Percentiles rank a stretch among this genome's conserved stretches.
phyloP scores from a whole-genome alignment of 177 flowering plant species.

The Vitis hybrid region DNA sequence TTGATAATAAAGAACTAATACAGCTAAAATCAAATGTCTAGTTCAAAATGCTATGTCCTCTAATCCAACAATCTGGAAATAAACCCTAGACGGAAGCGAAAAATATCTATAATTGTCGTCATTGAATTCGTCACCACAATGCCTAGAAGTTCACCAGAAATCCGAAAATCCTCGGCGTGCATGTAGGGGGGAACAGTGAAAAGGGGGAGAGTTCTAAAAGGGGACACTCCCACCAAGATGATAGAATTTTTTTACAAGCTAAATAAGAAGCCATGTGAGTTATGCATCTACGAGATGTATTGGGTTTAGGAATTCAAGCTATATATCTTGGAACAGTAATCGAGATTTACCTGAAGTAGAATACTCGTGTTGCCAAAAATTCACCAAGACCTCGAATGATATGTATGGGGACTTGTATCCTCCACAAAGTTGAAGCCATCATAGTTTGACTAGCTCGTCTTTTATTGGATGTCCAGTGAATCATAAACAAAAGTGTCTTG shows the following conservation, averaged over 20 bases:
- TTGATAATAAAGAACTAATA: not conserved
- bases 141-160: not conserved
- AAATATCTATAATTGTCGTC: constrained; percentile 9
- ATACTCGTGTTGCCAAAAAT: constrained; percentile 1
- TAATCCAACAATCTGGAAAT: not conserved
- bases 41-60: not conserved
- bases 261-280: constrained; percentile 27
- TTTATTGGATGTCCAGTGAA: constrained; percentile 26
- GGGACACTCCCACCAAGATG: constrained; percentile 26
- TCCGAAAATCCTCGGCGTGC: constrained; percentile 30
- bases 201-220: constrained; percentile 4
- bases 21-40: not conserved
- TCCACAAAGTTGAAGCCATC: constrained; percentile 24
- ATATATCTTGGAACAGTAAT: constrained; percentile 17
- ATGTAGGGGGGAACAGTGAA: constrained; percentile 7
- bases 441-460: constrained; percentile 26
- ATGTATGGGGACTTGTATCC: constrained; percentile 30
- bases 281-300: constrained; percentile 27
- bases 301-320: constrained; percentile 19
- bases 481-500: constrained; percentile 11
- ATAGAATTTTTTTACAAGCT: constrained; percentile 2
- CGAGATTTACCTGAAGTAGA: not conserved
- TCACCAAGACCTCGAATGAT: constrained; percentile 18
- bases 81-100: not conserved
- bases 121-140: constrained; percentile 19